phyloP scores from a whole-genome alignment of 768 basidiomycete species.

The Gyrodon lividus region DNA sequence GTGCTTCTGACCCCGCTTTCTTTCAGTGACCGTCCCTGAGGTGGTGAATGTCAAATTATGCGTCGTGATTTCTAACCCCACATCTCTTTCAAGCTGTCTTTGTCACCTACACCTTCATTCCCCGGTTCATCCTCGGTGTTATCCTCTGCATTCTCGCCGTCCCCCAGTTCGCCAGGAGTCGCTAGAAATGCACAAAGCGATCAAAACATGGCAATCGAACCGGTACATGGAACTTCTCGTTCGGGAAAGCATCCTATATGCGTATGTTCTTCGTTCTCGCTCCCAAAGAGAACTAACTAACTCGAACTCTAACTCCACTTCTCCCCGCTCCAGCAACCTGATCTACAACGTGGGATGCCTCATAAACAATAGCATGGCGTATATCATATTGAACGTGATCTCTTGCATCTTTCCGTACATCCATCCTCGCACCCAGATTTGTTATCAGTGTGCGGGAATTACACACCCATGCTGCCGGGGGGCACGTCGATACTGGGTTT shows the following conservation, averaged over 20 bases:
- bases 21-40: not conserved
- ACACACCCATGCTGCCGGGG: not conserved
- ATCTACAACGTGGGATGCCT: not conserved
- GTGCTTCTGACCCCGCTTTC: not conserved
- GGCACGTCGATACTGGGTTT: conserved; percentile 15
- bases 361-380: not conserved
- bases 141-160: conserved; percentile 6
- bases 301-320: not conserved
- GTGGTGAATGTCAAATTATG: conserved; percentile 1
- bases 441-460: conserved; percentile 13
- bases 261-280: conserved; percentile 5
- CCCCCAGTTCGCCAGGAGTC: not conserved
- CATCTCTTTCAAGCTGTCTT: not conserved
- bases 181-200: conserved; percentile 4
- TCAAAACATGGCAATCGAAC: conserved; percentile 6
- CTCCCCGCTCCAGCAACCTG: not conserved
- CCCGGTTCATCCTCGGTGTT: conserved; percentile 2
- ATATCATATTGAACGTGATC: not conserved
- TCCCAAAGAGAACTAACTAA: no score
- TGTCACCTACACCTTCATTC: not conserved
- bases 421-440: conserved; percentile 11
- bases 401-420: not conserved
- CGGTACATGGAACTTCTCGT: conserved; percentile 3
- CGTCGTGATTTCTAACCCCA: not conserved
- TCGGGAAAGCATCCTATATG: conserved; percentile 12